These are phyloP conservation scores for Tetramitus jugosus DNA, from an alignment of 208 protist species.

Conservation along the genomic window DNA sequence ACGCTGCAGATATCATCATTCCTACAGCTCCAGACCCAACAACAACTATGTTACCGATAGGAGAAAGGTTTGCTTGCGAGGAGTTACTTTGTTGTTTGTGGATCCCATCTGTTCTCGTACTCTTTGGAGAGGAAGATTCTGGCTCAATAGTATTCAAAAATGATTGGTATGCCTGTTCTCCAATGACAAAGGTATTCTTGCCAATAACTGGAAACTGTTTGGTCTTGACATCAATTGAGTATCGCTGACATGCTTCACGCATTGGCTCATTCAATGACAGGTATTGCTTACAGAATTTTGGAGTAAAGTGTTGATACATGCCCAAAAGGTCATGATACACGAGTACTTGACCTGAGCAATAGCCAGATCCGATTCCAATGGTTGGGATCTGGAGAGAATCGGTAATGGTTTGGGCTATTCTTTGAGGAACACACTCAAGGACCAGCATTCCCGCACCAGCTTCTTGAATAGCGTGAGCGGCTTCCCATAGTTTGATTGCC, in stretches of 20 bases:
- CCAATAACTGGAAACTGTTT: conserved; percentile 47
- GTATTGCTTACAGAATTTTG: conserved; percentile 54
- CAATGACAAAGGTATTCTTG: too few relatives aligned
- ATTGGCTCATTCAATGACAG: conserved; percentile 36
- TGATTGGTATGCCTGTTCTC: too few relatives aligned
- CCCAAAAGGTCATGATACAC: conserved; percentile 60
- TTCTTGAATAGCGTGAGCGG: conserved; percentile 56
- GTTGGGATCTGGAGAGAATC: conserved; percentile 51
- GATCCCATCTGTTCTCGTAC: too few relatives aligned
- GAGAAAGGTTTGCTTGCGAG: too few relatives aligned
- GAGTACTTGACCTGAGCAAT: conserved; percentile 58
- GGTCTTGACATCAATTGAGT: conserved; percentile 36
- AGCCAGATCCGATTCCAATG: conserved; percentile 65
- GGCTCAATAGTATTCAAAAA: too few relatives aligned
- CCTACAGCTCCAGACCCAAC: too few relatives aligned
- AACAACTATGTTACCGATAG: too few relatives aligned
- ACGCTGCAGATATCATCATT: too few relatives aligned
- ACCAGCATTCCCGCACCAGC: conserved; percentile 55
- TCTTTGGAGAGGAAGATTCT: too few relatives aligned
- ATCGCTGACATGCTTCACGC: conserved; percentile 32
- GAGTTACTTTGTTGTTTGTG: too few relatives aligned
- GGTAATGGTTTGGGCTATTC: conserved; percentile 47
- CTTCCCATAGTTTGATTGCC: conserved; percentile 42
- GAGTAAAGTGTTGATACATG: conserved; percentile 46
- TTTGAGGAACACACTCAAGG: conserved; percentile 54